Conservation (phyloP, 1,284 basidiomycete species). For the Stygiomarasmius scandens region DNA sequence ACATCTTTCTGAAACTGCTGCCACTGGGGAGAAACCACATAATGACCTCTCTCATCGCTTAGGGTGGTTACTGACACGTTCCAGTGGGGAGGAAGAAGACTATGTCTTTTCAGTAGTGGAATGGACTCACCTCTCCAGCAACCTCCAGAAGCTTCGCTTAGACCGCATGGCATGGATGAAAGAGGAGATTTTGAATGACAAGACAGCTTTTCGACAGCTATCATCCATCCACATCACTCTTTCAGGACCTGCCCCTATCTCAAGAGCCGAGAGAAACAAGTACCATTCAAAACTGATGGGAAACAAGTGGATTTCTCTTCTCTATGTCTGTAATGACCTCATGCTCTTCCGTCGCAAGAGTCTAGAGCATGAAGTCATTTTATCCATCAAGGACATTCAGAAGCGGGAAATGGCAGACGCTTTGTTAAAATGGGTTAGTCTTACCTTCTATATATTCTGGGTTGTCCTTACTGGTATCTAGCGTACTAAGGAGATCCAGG, state of each 20-base stretch:
- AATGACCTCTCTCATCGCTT: background rate
- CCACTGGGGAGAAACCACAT: background rate
- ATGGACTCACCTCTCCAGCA: too few species aligned
- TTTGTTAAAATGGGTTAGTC: slow-evolving; percentile 1
- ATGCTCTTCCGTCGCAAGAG: background rate
- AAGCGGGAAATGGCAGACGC: background rate
- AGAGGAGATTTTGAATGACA: too few species aligned
- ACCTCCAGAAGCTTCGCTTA: too few species aligned
- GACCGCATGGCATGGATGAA: too few species aligned
- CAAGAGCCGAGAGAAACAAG: background rate
- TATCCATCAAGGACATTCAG: background rate
- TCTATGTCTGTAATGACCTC: slow-evolving; percentile 9
- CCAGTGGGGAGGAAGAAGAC: background rate
- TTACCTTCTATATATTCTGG: background rate
- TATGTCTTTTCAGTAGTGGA: too few species aligned
- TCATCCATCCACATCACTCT: background rate
- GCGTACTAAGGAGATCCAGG: background rate
- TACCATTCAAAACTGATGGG: background rate
- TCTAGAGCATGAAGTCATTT: background rate
- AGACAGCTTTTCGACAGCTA: background rate
- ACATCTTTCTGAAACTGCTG: background rate
- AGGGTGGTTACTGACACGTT: background rate
- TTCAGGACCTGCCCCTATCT: background rate
- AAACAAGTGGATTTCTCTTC: background rate
- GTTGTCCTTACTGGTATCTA: background rate